These are phyloP conservation scores for Erodium texanum DNA, from an alignment of 441 rosid genomes.

Conservation along the genomic window DNA sequence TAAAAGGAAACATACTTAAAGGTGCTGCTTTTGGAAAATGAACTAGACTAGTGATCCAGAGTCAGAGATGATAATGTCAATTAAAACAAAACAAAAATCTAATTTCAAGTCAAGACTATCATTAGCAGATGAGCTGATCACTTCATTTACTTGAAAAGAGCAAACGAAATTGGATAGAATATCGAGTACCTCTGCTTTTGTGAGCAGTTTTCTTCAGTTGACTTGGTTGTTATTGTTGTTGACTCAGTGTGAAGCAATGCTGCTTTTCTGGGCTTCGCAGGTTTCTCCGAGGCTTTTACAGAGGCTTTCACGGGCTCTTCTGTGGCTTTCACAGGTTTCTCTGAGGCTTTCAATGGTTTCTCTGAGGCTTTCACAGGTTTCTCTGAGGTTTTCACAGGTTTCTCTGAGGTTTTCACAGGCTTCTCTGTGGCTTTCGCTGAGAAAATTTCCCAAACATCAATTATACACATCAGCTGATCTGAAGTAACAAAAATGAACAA, in stretches of 20 bases:
- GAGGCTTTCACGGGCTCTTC: not conserved
- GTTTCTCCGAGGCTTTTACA: conserved; percentile 18
- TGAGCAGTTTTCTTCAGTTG: conserved; percentile 61
- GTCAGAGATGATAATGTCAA: not conserved
- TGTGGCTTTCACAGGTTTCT: no score
- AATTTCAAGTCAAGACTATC: no score
- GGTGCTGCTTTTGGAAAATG: not conserved
- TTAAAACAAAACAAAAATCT: no score
- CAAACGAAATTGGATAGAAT: conserved; percentile 6
- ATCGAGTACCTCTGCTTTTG: conserved; percentile 69
- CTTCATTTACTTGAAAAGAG: not conserved
- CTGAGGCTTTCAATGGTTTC: no score
- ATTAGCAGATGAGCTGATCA: not conserved
- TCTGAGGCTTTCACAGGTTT: no score
- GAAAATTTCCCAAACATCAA: conserved; percentile 16
- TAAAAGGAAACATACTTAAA: not conserved
- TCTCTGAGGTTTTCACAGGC: not conserved
- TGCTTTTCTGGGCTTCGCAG: conserved; percentile 36
- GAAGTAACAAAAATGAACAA: not conserved
- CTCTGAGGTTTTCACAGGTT: no score
- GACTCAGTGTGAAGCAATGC: conserved; percentile 35
- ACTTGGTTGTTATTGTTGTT: conserved; percentile 20
- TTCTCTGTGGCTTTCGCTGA: not conserved
- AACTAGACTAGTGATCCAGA: not conserved
- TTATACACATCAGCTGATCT: conserved; percentile 17